Conservation (phyloP, 2,329 filamentous ascomycete species). For the Aureobasidium sp. region DNA sequence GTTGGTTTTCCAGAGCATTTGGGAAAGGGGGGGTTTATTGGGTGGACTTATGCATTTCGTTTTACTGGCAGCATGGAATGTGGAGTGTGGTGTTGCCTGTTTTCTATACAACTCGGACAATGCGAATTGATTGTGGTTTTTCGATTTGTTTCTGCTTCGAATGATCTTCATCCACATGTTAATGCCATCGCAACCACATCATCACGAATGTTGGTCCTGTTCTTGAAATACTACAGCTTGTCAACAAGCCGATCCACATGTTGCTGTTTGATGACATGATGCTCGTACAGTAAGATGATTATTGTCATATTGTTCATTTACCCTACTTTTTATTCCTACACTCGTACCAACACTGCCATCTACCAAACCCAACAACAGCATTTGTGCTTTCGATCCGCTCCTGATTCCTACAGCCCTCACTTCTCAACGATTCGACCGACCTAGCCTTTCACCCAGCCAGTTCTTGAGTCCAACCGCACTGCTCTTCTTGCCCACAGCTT, state of each 20-base stretch:
- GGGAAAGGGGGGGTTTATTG: neutral
- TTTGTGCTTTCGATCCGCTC: no score
- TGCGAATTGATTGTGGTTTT: neutral
- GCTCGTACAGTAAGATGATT: neutral
- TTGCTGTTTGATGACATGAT: neutral
- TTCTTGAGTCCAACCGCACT: constrained; percentile 24
- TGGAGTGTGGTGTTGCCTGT: neutral
- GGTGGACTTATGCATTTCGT: neutral
- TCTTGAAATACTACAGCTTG: no score
- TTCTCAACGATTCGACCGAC: neutral
- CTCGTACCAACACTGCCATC: neutral
- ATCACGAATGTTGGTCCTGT: no score
- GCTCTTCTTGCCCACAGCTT: constrained; percentile 23
- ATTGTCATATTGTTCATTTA: neutral
- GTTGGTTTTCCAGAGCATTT: neutral
- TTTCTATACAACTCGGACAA: neutral
- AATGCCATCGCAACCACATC: no score
- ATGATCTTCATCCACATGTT: no score
- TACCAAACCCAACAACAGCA: neutral
- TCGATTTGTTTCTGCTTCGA: neutral
- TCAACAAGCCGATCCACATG: neutral
- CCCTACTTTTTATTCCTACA: neutral
- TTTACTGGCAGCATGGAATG: neutral
- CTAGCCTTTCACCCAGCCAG: constrained; percentile 17
- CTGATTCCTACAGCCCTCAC: no score